phyloP scores from a whole-genome alignment of 768 basidiomycete genomes.

The Boletus subcaerulescens region DNA sequence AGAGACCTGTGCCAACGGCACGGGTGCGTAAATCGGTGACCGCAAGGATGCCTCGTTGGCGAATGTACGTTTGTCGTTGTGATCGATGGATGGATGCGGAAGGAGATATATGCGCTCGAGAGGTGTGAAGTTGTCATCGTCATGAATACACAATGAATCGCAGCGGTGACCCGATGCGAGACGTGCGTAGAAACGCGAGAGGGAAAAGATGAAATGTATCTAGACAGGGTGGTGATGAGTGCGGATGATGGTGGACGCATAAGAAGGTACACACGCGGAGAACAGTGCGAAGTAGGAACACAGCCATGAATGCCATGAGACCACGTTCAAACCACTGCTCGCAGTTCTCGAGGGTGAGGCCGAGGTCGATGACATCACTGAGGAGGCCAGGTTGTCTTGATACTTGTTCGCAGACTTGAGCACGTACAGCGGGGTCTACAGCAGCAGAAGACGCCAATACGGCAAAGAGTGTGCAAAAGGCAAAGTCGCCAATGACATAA shows the following conservation, averaged over 20 bases:
- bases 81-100: slow-evolving; percentile 29
- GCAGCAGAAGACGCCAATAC: slow-evolving; percentile 55
- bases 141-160: slow-evolving; percentile 7
- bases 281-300: slow-evolving; percentile 60
- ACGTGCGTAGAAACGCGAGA: slow-evolving; percentile 62
- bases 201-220: slow-evolving; percentile 75
- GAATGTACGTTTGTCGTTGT: slow-evolving; percentile 4
- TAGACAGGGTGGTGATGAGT: slow-evolving; percentile 25
- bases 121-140: slow-evolving; percentile 26
- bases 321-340: slow-evolving; percentile 75
- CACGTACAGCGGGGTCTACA: slow-evolving; percentile 52
- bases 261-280: slow-evolving; percentile 52
- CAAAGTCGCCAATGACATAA: slow-evolving; percentile 77
- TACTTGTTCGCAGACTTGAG: slow-evolving; percentile 69
- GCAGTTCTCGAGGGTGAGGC: slow-evolving; percentile 76
- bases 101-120: slow-evolving; percentile 66
- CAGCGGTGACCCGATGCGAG: slow-evolving; percentile 43
- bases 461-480: slow-evolving; percentile 61
- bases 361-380: slow-evolving; percentile 65
- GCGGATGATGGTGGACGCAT: neutral
- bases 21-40: slow-evolving; percentile 61
- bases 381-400: slow-evolving; percentile 74
- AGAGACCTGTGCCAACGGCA: slow-evolving; percentile 56
- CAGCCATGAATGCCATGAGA: slow-evolving; percentile 53
- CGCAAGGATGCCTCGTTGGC: slow-evolving; percentile 1